Conservation (phyloP, 768 basidiomycete species). For the Vishniacozyma victoriae region DNA sequence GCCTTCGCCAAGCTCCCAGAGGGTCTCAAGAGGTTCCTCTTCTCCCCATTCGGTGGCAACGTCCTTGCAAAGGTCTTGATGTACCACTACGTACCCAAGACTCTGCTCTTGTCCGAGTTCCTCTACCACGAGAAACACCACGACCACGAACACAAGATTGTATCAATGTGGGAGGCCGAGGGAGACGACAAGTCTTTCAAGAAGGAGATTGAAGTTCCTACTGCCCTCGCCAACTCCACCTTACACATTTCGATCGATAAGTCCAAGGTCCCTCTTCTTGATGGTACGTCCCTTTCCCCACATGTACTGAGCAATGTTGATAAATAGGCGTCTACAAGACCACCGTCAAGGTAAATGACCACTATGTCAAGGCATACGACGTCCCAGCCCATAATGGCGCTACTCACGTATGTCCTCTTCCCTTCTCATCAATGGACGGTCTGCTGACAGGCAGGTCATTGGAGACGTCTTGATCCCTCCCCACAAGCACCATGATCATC, state of each 20-base stretch:
- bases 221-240: slow-evolving; percentile 34
- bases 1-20: slow-evolving; percentile 51
- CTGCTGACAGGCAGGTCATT: slow-evolving; percentile 11
- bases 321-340: slow-evolving; percentile 38
- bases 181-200: slow-evolving; percentile 41
- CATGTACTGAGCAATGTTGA: neutral
- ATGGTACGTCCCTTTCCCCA: slow-evolving; percentile 20
- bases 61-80: slow-evolving; percentile 56
- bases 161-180: slow-evolving; percentile 3
- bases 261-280: slow-evolving; percentile 46
- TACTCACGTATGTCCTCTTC: slow-evolving; percentile 51
- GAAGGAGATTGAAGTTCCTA: slow-evolving; percentile 33
- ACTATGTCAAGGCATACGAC: slow-evolving; percentile 50
- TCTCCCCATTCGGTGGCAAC: slow-evolving; percentile 57
- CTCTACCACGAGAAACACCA: slow-evolving; percentile 28
- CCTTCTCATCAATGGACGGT: neutral
- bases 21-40: slow-evolving; percentile 56
- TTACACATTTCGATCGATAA: slow-evolving; percentile 54
- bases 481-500: slow-evolving; percentile 42
- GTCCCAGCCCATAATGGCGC: slow-evolving; percentile 58
- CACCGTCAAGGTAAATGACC: slow-evolving; percentile 43
- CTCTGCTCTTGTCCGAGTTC: slow-evolving; percentile 51
- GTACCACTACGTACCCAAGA: slow-evolving; percentile 58
- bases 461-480: slow-evolving; percentile 41
- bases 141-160: slow-evolving; percentile 18